Conservation (phyloP, 129 eudicot genomes). For the Glebionis coronaria region DNA sequence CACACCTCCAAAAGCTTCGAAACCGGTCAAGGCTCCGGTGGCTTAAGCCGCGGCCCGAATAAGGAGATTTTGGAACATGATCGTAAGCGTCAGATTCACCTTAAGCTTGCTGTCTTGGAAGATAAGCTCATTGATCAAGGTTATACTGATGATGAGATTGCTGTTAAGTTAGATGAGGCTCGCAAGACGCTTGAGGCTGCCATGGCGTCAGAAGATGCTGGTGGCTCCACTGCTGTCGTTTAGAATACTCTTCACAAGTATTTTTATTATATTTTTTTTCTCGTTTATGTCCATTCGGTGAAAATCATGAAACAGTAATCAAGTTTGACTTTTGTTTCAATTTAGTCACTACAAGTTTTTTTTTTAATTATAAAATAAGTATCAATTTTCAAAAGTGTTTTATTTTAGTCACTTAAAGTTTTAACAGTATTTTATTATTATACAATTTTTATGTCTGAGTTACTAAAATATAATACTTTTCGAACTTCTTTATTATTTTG, state of each 20-base stretch:
- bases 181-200: slow-evolving; percentile 58
- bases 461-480: too few species aligned
- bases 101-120: slow-evolving; percentile 73
- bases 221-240: slow-evolving; percentile 34
- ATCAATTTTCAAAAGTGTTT: too few species aligned
- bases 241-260: slow-evolving; percentile 23
- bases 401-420: too few species aligned
- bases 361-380: too few species aligned
- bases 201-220: slow-evolving; percentile 44
- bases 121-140: slow-evolving; percentile 87
- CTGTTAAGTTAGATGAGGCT: slow-evolving; percentile 60
- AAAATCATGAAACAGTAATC: too few species aligned
- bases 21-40: slow-evolving; percentile 71
- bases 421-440: too few species aligned
- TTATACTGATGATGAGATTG: slow-evolving; percentile 66
- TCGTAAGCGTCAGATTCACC: slow-evolving; percentile 87
- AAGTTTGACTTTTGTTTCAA: too few species aligned
- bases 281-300: too few species aligned
- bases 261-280: too few species aligned
- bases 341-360: too few species aligned
- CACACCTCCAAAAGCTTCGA: slow-evolving; percentile 41
- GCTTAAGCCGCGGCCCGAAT: slow-evolving; percentile 59
- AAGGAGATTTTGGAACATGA: slow-evolving; percentile 86
- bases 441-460: too few species aligned
- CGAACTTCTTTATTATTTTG: too few species aligned